Percentiles rank a stretch among this genome's conserved stretches.
These are phyloP conservation scores for Lolium multiflorum DNA, from an alignment of 176 grass and related monocot genomes.

Conservation along the genomic window DNA sequence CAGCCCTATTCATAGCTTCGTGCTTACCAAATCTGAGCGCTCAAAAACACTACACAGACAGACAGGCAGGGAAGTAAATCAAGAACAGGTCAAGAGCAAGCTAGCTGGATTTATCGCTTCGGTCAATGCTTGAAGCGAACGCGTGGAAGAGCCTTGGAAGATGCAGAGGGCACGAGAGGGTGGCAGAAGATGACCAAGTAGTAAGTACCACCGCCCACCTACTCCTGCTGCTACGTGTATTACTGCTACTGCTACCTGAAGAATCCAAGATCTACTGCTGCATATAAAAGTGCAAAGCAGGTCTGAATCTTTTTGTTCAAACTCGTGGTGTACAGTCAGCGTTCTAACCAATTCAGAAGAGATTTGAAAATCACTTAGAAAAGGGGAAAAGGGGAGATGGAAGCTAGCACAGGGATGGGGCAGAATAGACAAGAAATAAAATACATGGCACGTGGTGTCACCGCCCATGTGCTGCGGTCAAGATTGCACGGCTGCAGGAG, in stretches of 20 bases:
- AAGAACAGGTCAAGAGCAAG: constrained; percentile 30
- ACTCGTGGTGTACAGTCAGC: constrained; percentile 38
- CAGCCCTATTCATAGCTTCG: neutral
- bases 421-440: constrained; percentile 40
- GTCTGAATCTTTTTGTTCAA: constrained; percentile 44
- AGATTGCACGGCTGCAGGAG: constrained; percentile 16
- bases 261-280: constrained; percentile 56
- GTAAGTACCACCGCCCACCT: constrained; percentile 31
- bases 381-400: neutral
- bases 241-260: constrained; percentile 36
- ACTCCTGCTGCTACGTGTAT: constrained; percentile 32
- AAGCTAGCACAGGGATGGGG: constrained; percentile 22
- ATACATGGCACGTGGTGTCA: constrained; percentile 34
- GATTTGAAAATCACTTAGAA: neutral
- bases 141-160: constrained; percentile 47
- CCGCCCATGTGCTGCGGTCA: constrained; percentile 18
- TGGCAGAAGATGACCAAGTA: neutral
- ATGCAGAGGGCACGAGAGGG: constrained; percentile 44
- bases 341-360: neutral
- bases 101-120: constrained; percentile 29
- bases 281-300: neutral
- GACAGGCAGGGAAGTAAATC: constrained; percentile 25
- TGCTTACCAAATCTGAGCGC: constrained; percentile 22
- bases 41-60: constrained; percentile 25
- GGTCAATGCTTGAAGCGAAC: constrained; percentile 58